These are phyloP conservation scores for Hirsutella thompsonii DNA, from an alignment of 2,329 filamentous ascomycete genomes.

Conservation along the genomic window DNA sequence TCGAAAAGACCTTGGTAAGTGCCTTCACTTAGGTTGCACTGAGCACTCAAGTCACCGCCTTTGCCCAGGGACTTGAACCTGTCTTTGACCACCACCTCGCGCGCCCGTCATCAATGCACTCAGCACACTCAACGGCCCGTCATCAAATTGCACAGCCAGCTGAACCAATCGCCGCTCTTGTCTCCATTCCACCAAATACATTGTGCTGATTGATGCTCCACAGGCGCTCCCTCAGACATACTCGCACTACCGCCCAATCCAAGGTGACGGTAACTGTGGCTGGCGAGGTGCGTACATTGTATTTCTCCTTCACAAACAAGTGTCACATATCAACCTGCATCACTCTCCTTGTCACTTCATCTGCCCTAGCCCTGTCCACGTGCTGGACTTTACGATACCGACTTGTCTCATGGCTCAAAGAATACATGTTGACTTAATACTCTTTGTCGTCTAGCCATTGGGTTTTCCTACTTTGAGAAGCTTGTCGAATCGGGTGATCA, in stretches of 20 bases:
- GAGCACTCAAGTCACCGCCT: too few relatives aligned
- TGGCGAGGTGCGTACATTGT: constrained; percentile 75
- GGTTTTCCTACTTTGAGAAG: constrained; percentile 85
- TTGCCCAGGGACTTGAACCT: neutral
- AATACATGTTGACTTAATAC: neutral
- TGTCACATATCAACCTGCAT: neutral
- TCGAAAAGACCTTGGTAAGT: constrained; percentile 74
- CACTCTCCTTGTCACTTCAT: neutral
- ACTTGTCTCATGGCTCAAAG: neutral
- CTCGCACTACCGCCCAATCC: constrained; percentile 74
- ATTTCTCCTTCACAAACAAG: constrained; percentile 1
- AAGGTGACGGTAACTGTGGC: constrained; percentile 91
- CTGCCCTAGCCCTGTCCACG: neutral
- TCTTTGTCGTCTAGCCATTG: constrained; percentile 52
- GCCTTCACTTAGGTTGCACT: neutral
- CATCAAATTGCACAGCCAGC: too few relatives aligned
- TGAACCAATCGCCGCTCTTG: too few relatives aligned
- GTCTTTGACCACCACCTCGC: neutral
- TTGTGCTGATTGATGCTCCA: neutral
- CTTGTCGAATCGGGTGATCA: constrained; percentile 56
- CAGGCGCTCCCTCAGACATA: constrained; percentile 74
- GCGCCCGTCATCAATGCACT: too few relatives aligned
- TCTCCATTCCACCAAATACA: too few relatives aligned
- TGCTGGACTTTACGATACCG: neutral
- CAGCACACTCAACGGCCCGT: too few relatives aligned